Evolutionary conservation across 768 basidiomycete genomes (phyloP).

Genomic region (Serendipita vermifera): DNA sequence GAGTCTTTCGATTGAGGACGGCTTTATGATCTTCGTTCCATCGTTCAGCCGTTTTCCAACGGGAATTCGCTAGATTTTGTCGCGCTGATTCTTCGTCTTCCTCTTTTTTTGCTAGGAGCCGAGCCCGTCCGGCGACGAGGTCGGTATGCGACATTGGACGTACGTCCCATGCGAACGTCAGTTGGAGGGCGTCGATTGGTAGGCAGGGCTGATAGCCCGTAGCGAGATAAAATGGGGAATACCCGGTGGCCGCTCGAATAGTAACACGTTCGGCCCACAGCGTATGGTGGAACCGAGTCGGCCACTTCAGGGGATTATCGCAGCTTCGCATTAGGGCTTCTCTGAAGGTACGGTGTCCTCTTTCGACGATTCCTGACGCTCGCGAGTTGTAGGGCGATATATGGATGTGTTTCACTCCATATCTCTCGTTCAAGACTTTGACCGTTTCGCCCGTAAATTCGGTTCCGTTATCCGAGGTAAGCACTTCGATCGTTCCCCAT

Average conservation of each 20-base stretch:
- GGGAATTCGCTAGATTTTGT: too few relatives aligned
- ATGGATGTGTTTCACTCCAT: conserved; percentile 21
- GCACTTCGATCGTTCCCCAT: conserved; percentile 28
- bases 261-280: conserved; percentile 22
- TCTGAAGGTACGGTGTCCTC: conserved; percentile 23
- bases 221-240: conserved; percentile 23
- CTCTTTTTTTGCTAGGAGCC: too few relatives aligned
- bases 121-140: too few relatives aligned
- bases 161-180: too few relatives aligned
- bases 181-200: too few relatives aligned
- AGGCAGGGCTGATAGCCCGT: too few relatives aligned
- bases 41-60: too few relatives aligned
- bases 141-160: too few relatives aligned
- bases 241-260: conserved; percentile 21
- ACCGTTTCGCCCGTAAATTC: conserved; percentile 19
- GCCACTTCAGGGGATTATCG: conserved; percentile 24
- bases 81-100: too few relatives aligned
- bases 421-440: conserved; percentile 17
- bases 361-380: conserved; percentile 29
- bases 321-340: conserved; percentile 24
- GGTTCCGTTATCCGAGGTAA: conserved; percentile 33
- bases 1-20: too few relatives aligned
- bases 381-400: conserved; percentile 27
- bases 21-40: too few relatives aligned
- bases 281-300: conserved; percentile 17